Conservation (phyloP, 148 eudicot genomes). For the Tetragonia tetragonoides region DNA sequence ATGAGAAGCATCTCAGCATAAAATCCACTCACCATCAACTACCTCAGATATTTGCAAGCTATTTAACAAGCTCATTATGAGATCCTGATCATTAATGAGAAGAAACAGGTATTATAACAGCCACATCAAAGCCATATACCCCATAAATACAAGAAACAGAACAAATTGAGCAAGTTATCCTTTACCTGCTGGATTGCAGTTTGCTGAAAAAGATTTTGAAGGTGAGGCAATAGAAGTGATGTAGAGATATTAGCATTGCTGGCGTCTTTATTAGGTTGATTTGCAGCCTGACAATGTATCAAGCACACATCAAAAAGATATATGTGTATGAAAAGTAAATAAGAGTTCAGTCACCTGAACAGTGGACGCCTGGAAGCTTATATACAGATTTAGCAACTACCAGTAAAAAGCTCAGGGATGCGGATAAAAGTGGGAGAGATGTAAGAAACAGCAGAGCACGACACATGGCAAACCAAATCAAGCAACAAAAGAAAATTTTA, state of each 20-base stretch:
- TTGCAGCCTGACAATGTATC: slow-evolving; percentile 43
- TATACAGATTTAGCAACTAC: not conserved
- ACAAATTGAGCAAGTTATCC: slow-evolving; percentile 10
- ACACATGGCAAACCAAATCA: not conserved
- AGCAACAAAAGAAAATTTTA: not conserved
- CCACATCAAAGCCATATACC: not conserved
- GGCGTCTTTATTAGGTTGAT: slow-evolving; percentile 51
- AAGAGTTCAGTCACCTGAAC: not conserved
- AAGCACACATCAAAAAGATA: not conserved
- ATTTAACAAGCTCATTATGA: slow-evolving; percentile 64
- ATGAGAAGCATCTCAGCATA: slow-evolving; percentile 6
- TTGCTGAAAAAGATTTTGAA: slow-evolving; percentile 90
- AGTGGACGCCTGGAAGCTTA: not conserved
- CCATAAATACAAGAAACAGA: not conserved
- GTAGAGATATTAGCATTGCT: slow-evolving; percentile 46
- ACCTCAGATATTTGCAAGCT: slow-evolving; percentile 66
- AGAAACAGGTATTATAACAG: not conserved
- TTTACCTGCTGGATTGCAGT: slow-evolving; percentile 81
- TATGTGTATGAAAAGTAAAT: not conserved
- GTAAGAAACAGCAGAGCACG: too few species aligned
- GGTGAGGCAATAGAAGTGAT: slow-evolving; percentile 79
- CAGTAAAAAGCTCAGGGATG: too few species aligned
- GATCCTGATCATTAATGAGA: slow-evolving; percentile 50
- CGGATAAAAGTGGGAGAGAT: too few species aligned
- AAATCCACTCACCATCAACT: slow-evolving; percentile 61